Evolutionary conservation across 768 basidiomycete species (phyloP).

Genomic region (Lactarius indigo): DNA sequence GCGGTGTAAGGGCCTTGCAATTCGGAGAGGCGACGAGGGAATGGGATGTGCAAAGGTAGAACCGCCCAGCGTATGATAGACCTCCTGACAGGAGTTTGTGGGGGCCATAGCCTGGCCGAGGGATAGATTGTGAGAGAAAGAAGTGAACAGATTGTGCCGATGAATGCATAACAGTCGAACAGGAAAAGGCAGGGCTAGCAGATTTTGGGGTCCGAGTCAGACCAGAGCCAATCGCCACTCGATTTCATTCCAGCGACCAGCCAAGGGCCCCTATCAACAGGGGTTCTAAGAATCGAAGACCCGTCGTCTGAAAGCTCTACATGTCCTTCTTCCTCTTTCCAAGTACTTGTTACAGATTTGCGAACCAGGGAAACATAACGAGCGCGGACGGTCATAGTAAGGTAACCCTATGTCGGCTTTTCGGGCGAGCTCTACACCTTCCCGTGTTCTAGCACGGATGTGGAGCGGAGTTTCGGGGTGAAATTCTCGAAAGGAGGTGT

Average conservation of each 20-base stretch:
- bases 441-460: background rate
- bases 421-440: background rate
- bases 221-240: background rate
- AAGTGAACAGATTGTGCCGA: background rate
- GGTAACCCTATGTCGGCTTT: background rate
- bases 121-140: constrained; percentile 18
- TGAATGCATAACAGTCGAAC: constrained; percentile 11
- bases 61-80: background rate
- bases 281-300: background rate
- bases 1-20: constrained; percentile 1
- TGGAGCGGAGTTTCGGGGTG: background rate
- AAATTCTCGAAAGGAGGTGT: background rate
- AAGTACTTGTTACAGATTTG: background rate
- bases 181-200: background rate
- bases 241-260: too few relatives aligned
- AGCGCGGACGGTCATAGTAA: too few relatives aligned
- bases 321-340: background rate
- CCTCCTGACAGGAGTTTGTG: constrained; percentile 13
- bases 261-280: background rate
- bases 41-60: background rate
- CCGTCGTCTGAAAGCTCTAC: too few relatives aligned
- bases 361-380: background rate
- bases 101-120: constrained; percentile 15
- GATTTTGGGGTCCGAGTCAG: background rate
- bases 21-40: background rate